These are phyloP conservation scores for Chrysoporthe austroafricana DNA, from an alignment of 2,329 filamentous ascomycete species.

Conservation along the genomic window DNA sequence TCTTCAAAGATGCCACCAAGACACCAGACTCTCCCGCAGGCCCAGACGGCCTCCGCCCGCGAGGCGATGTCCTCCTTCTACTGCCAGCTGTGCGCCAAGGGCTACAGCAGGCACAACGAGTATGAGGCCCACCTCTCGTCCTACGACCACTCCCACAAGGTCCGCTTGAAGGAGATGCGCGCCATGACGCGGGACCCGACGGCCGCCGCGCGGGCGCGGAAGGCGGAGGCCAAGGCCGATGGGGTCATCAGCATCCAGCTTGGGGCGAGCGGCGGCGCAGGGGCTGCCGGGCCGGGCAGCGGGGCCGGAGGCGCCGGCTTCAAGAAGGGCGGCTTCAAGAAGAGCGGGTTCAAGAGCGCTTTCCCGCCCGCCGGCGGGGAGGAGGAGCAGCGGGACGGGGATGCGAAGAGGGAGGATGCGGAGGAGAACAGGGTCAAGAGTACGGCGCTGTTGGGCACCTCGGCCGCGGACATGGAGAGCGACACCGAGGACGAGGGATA, in stretches of 20 bases:
- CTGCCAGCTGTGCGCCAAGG: constrained; percentile 88
- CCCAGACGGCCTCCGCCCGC: constrained; percentile 67
- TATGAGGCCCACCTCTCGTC: constrained; percentile 93
- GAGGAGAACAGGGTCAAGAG: constrained; percentile 37
- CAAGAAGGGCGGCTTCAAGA: constrained; percentile 77
- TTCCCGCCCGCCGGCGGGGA: constrained; percentile 61
- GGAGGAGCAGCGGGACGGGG: constrained; percentile 42
- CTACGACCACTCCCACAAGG: constrained; percentile 95
- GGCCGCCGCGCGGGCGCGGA: constrained; percentile 66
- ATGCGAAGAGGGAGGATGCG: constrained; percentile 30
- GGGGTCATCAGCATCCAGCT: constrained; percentile 71
- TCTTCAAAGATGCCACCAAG: constrained; percentile 42
- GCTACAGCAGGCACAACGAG: constrained; percentile 93
- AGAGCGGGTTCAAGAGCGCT: constrained; percentile 80
- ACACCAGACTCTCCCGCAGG: constrained; percentile 61
- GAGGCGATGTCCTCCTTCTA: constrained; percentile 81
- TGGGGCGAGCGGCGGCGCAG: constrained; percentile 38
- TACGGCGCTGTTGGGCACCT: constrained; percentile 18
- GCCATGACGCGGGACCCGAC: constrained; percentile 75
- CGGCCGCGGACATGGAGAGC: constrained; percentile 49
- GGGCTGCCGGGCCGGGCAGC: constrained; percentile 36
- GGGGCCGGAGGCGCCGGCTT: constrained; percentile 53
- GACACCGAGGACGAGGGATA: constrained; percentile 74
- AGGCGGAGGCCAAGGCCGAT: constrained; percentile 71
- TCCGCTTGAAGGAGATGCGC: constrained; percentile 87